phyloP scores from a whole-genome alignment of 495 filamentous ascomycete species.

The Apiosordaria backusii region DNA sequence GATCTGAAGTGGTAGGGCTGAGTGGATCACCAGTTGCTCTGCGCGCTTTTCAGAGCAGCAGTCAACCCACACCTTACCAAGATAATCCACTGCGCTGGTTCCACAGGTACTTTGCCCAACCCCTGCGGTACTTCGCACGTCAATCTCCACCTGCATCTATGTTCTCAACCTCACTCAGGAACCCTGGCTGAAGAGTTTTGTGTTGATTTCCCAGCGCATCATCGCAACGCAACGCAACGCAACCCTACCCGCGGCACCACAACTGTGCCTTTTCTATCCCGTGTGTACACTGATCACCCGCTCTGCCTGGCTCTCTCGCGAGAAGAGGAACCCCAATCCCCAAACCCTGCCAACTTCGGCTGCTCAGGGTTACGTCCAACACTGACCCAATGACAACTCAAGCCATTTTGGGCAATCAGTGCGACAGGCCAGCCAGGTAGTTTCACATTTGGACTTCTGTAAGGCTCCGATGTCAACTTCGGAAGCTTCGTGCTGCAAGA shows the following conservation, averaged over 20 bases:
- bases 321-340: not conserved
- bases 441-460: not conserved
- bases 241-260: not conserved
- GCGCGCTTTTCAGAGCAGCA: not conserved
- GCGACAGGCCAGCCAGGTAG: conserved; percentile 16
- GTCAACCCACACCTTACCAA: not conserved
- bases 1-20: conserved; percentile 7
- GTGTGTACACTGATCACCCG: not conserved
- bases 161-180: not conserved
- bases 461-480: not conserved
- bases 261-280: too few species aligned
- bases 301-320: too few species aligned
- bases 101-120: not conserved
- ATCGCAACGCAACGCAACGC: not conserved
- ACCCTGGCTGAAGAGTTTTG: not conserved
- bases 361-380: not conserved
- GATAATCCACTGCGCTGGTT: not conserved
- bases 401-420: conserved; percentile 29
- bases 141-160: conserved; percentile 1
- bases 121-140: not conserved
- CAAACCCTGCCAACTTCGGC: not conserved
- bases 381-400: conserved; percentile 1
- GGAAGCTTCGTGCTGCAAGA: not conserved
- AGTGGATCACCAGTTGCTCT: not conserved
- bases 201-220: not conserved